Evolutionary conservation across 108 stramenopile genomes (phyloP).

Genomic region (Nitzschia sp.): DNA sequence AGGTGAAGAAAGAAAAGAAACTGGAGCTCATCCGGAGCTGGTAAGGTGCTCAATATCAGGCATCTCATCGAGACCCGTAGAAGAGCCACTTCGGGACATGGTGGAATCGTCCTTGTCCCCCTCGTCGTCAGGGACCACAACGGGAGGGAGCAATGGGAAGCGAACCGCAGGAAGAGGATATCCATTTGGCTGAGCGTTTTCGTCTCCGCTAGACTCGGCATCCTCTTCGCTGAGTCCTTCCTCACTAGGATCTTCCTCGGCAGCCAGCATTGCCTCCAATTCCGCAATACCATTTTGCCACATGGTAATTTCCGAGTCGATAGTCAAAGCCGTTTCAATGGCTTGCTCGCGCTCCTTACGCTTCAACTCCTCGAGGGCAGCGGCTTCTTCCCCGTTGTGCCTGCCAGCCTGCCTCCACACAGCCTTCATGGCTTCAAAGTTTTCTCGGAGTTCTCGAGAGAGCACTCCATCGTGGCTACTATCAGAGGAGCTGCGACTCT

Average conservation of each 20-base stretch:
- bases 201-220: background rate
- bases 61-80: too few relatives aligned
- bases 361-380: constrained; percentile 2
- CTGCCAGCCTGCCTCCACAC: constrained; percentile 17
- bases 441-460: constrained; percentile 30
- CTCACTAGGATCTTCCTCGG: constrained; percentile 7
- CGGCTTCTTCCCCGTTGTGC: background rate
- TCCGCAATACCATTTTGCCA: constrained; percentile 47
- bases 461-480: constrained; percentile 12
- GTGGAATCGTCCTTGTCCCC: constrained; percentile 15
- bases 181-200: constrained; percentile 1
- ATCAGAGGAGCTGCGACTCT: background rate
- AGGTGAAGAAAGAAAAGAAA: too few relatives aligned
- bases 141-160: constrained; percentile 38
- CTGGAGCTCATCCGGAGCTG: too few relatives aligned
- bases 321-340: constrained; percentile 39
- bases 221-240: constrained; percentile 8
- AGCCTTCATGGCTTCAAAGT: constrained; percentile 39
- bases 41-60: too few relatives aligned
- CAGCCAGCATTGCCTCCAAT: constrained; percentile 40
- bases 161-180: constrained; percentile 6
- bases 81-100: background rate
- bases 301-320: constrained; percentile 38
- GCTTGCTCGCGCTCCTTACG: constrained; percentile 32
- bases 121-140: constrained; percentile 23